Evolutionary conservation across 352 stramenopile species (phyloP).

Genomic region (Pythium biforme): DNA sequence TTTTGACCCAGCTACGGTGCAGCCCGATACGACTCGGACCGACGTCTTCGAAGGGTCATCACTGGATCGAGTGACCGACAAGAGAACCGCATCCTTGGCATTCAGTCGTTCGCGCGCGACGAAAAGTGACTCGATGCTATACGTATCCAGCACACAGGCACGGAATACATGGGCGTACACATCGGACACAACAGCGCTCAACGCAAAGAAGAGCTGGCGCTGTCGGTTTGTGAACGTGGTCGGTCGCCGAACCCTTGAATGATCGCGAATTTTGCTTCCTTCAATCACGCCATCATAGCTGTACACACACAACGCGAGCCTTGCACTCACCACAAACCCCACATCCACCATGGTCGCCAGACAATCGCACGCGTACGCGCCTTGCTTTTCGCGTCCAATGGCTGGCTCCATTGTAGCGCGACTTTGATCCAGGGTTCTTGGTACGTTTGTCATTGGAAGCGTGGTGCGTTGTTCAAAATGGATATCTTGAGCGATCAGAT

Average conservation of each 20-base stretch:
- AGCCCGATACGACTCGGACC: not conserved
- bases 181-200: constrained; percentile 44
- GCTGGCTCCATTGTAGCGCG: constrained; percentile 38
- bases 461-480: constrained; percentile 45
- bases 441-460: constrained; percentile 76
- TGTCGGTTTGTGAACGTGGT: constrained; percentile 46
- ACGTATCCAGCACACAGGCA: constrained; percentile 51
- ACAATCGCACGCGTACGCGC: constrained; percentile 48
- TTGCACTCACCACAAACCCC: constrained; percentile 11
- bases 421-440: constrained; percentile 57
- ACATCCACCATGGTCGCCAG: constrained; percentile 66
- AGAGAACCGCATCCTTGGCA: constrained; percentile 45
- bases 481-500: constrained; percentile 38
- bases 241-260: not conserved
- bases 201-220: constrained; percentile 53
- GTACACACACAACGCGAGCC: constrained; percentile 58
- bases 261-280: not conserved
- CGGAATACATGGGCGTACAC: constrained; percentile 58
- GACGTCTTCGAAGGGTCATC: not conserved
- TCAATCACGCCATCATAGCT: constrained; percentile 35
- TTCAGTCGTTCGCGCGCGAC: constrained; percentile 42
- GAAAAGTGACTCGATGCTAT: constrained; percentile 42
- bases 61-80: constrained; percentile 20
- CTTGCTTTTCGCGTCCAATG: constrained; percentile 54
- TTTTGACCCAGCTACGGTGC: constrained; percentile 32